Evolutionary conservation across 306 rosid species (phyloP).

Genomic region (Malus asiatica): DNA sequence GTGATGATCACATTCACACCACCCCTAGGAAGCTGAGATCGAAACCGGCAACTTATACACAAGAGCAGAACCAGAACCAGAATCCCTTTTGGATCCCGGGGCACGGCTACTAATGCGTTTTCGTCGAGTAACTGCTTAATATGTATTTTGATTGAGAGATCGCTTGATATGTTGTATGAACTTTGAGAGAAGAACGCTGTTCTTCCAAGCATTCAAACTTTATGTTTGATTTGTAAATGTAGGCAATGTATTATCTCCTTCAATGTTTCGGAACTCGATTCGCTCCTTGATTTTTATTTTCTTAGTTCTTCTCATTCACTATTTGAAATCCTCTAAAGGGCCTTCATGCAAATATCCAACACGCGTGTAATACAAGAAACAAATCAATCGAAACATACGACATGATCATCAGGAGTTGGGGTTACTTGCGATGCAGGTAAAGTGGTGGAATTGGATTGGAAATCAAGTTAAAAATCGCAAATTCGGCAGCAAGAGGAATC

Average conservation of each 20-base stretch:
- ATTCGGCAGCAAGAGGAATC: not conserved
- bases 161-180: not conserved
- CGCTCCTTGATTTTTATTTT: not conserved
- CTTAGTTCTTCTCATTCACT: not conserved
- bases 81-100: constrained; percentile 44
- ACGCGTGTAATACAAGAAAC: not conserved
- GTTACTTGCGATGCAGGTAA: not conserved
- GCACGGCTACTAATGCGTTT: constrained; percentile 11
- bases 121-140: not conserved
- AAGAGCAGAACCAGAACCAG: constrained; percentile 19
- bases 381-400: not conserved
- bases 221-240: constrained; percentile 14
- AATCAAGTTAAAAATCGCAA: not conserved
- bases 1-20: constrained; percentile 14
- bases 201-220: constrained; percentile 7
- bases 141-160: not conserved
- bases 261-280: not conserved
- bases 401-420: not conserved
- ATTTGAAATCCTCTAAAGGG: not conserved
- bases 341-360: not conserved
- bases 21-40: constrained; percentile 29
- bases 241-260: not conserved
- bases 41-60: constrained; percentile 35
- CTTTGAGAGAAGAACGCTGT: not conserved
- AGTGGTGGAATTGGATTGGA: too few species aligned